These are phyloP conservation scores for Tuber brumale DNA, from an alignment of 495 filamentous ascomycete species.

Conservation along the genomic window DNA sequence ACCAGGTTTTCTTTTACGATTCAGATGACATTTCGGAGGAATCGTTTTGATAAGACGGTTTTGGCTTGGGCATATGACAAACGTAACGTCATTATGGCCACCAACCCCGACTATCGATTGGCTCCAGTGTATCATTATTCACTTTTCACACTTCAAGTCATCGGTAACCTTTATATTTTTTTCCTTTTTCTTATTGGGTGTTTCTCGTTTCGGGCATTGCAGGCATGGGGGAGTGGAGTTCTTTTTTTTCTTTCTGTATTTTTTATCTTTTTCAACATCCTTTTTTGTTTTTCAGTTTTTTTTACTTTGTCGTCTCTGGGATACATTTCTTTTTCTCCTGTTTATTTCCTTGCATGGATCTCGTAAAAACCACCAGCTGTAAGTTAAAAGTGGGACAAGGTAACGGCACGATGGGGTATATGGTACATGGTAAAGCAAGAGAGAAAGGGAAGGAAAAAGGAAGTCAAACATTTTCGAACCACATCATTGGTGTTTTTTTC, in stretches of 20 bases:
- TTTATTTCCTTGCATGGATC: neutral
- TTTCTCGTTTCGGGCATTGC: constrained; percentile 34
- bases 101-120: constrained; percentile 13
- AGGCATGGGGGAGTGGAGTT: constrained; percentile 33
- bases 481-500: constrained; percentile 1
- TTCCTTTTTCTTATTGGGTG: constrained; percentile 10
- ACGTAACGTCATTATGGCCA: neutral
- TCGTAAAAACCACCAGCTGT: neutral
- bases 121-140: constrained; percentile 28
- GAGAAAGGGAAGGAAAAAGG: constrained; percentile 10
- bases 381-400: neutral
- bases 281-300: constrained; percentile 24
- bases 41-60: constrained; percentile 19
- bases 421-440: neutral
- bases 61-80: constrained; percentile 7
- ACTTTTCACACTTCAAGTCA: constrained; percentile 19
- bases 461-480: neutral
- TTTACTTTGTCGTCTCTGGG: constrained; percentile 12
- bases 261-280: constrained; percentile 16
- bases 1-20: constrained; percentile 5
- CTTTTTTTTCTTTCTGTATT: constrained; percentile 18
- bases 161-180: constrained; percentile 16
- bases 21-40: constrained; percentile 19
- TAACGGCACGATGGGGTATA: neutral
- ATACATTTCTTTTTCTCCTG: constrained; percentile 35